Base-by-base conservation (phyloP, 1,139 yeast species). In the Lodderomyces metapsilosis region DNA sequence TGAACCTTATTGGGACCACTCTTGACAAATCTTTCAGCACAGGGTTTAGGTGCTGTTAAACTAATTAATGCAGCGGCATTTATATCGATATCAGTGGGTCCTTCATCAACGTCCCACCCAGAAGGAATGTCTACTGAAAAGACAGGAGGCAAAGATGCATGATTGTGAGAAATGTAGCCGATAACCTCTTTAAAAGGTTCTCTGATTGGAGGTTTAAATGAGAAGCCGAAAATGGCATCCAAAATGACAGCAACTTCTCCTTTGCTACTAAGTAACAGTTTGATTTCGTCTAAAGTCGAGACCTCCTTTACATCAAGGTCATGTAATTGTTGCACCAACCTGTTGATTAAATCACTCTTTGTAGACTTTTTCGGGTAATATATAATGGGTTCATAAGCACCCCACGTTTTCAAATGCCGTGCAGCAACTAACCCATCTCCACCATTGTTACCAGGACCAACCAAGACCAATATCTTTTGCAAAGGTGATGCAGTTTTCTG, bases 361-460 rank as follows among this genome's bases (percentile, higher is more conserved):
- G 62, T 51, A 3, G 83, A 73, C 43, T 74, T 71, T 51, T 77
- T 82, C 3, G 92, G 92, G 53, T 83, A 84, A 57, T 71, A 83
- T 1, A 91, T 72, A 3, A 76, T 65, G 0, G 96, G 96, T 7
- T 70, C 66, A 59, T 83, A 88, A 1, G 92, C 59, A 5, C 68
- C 95, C 73, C 94, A 81, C 8, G 88, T 65, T 51, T 79, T 79
- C 49, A 92, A 68, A 58, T 94, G 98, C 35, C 98, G 76, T 3
- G 98, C 96, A 20, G 96, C 95, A 2, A 92, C 98, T 16, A 92
- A 68, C 0, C 98, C 98, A 61, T 92, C 98, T 1, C 98, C 98
- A 3, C 91, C 98, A 56, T 92, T 92, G 56, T 92, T 92, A 1
- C 98, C 98, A 0, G 98, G 98, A 0, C 98, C 98, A 6, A 84